Conservation (phyloP, 768 basidiomycete genomes). For the Boletus pseudopeckii region DNA sequence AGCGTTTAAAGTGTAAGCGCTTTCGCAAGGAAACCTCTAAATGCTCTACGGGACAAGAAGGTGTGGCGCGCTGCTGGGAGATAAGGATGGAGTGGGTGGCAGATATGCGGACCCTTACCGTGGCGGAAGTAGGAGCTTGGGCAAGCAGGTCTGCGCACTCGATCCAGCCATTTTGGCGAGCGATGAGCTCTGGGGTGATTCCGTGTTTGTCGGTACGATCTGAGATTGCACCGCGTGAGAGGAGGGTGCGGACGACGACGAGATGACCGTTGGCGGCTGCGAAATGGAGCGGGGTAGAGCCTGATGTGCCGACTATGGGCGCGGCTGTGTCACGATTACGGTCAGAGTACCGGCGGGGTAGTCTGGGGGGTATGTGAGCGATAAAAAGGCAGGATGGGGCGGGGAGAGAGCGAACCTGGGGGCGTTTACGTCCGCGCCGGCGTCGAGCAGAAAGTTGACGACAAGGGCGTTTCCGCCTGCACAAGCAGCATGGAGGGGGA, state of each 20-base stretch:
- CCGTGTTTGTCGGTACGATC: conserved; percentile 88
- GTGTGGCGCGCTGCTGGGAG: conserved; percentile 16
- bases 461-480: conserved; percentile 88
- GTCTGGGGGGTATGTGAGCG: conserved; percentile 37
- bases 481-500: conserved; percentile 94
- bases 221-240: conserved; percentile 81
- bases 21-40: conserved; percentile 35
- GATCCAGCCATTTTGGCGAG: conserved; percentile 74
- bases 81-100: conserved; percentile 19
- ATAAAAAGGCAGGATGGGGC: background rate
- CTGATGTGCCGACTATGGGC: conserved; percentile 78
- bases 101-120: background rate
- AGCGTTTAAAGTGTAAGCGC: conserved; percentile 70
- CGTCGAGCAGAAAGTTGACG: conserved; percentile 83
- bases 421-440: conserved; percentile 98
- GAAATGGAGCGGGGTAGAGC: conserved; percentile 94
- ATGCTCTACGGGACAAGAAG: conserved; percentile 29
- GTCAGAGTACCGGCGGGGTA: conserved; percentile 74
- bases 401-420: conserved; percentile 57
- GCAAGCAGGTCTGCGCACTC: conserved; percentile 72
- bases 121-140: conserved; percentile 48
- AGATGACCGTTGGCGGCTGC: conserved; percentile 94
- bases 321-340: conserved; percentile 60
- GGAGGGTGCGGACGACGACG: conserved; percentile 69
- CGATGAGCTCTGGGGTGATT: conserved; percentile 80